Evolutionary conservation across 2,329 filamentous ascomycete species (phyloP).

Genomic region (Fusarium brachygibbosum): DNA sequence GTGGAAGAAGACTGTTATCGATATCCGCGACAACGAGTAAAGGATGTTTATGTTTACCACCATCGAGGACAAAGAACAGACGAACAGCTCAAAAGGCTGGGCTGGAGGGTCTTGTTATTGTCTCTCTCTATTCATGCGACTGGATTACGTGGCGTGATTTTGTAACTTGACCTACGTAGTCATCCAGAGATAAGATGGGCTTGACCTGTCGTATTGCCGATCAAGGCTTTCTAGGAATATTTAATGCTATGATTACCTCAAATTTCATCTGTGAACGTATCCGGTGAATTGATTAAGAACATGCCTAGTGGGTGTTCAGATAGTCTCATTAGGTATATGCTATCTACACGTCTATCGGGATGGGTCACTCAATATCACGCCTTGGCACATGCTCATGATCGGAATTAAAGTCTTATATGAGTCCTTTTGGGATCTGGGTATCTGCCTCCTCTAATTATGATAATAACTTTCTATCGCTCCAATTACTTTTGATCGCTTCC

Average conservation of each 20-base stretch:
- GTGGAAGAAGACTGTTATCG: conserved; percentile 68
- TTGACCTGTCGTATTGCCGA: not conserved
- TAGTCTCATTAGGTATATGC: too few relatives aligned
- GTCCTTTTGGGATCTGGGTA: not conserved
- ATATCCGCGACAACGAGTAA: conserved; percentile 74
- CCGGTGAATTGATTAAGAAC: not conserved
- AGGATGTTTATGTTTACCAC: conserved; percentile 13
- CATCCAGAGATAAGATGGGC: not conserved
- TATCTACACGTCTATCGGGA: too few relatives aligned
- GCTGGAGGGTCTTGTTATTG: not conserved
- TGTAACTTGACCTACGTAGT: conserved; percentile 6
- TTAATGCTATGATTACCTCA: conserved; percentile 14
- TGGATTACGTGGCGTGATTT: conserved; percentile 6
- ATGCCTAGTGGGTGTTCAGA: too few relatives aligned
- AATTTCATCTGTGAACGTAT: not conserved
- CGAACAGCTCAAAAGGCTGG: not conserved
- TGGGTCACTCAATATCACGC: too few relatives aligned
- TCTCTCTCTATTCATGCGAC: conserved; percentile 20
- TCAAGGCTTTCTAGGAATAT: conserved; percentile 1
- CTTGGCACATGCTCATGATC: too few relatives aligned
- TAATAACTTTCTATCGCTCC: conserved; percentile 11
- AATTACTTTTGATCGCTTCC: conserved; percentile 31
- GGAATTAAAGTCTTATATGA: not conserved
- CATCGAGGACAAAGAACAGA: not conserved
- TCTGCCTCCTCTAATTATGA: not conserved